phyloP scores from a whole-genome alignment of 2,329 filamentous ascomycete species.

The Trichoderma arundinaceum region DNA sequence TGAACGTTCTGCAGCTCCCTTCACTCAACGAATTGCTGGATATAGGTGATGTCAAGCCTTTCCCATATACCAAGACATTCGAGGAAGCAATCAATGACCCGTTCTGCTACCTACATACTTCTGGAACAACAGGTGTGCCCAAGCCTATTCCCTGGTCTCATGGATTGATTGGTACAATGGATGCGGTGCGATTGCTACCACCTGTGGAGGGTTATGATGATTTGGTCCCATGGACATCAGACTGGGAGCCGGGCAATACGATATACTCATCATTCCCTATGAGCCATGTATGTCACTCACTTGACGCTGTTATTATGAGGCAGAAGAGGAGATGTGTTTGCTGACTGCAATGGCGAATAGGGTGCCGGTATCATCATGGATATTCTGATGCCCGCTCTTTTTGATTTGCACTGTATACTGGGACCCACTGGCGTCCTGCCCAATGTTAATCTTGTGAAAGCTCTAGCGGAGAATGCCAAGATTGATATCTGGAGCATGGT shows the following conservation, averaged over 20 bases:
- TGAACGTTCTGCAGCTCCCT: background rate
- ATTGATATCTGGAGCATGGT: constrained; percentile 50
- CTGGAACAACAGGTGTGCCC: constrained; percentile 50
- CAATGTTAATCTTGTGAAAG: constrained; percentile 45
- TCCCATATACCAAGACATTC: constrained; percentile 43
- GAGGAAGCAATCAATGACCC: constrained; percentile 44
- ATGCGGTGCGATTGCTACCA: constrained; percentile 46
- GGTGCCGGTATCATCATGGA: constrained; percentile 51
- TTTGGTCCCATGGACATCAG: constrained; percentile 40
- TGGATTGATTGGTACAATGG: constrained; percentile 43
- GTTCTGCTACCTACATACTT: constrained; percentile 50
- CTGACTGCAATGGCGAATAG: constrained; percentile 33
- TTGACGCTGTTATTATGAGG: rapidly evolving
- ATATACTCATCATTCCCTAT: constrained; percentile 48
- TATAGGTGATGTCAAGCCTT: constrained; percentile 31
- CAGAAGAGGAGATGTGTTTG: background rate
- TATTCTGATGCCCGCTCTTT: constrained; percentile 47
- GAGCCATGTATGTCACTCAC: constrained; percentile 40
- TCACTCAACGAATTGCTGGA: background rate
- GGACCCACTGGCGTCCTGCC: constrained; percentile 45
- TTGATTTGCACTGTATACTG: constrained; percentile 45
- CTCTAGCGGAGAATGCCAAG: constrained; percentile 42
- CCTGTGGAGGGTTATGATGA: constrained; percentile 40
- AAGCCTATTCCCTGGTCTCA: constrained; percentile 49
- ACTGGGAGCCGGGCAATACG: constrained; percentile 40